Conservation (phyloP, 2,329 filamentous ascomycete genomes). For the Fusarium sp. region DNA sequence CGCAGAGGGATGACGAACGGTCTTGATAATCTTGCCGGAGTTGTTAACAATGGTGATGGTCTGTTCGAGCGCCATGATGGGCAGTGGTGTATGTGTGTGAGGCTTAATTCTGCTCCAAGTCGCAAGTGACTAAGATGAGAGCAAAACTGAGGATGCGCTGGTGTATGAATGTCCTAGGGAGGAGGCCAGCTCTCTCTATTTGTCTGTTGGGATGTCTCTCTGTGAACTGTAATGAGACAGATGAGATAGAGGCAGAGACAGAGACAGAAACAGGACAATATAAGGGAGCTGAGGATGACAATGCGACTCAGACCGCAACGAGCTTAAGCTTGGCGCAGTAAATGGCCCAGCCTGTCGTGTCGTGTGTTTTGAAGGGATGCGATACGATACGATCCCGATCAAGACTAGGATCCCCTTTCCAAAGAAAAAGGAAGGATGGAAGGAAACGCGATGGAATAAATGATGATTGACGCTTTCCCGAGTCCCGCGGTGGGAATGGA, state of each 20-base stretch:
- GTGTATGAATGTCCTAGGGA: slow-evolving; percentile 17
- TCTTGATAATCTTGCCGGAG: slow-evolving; percentile 91
- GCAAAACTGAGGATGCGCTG: slow-evolving; percentile 8
- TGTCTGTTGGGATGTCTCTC: slow-evolving; percentile 16
- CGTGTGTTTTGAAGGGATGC: slow-evolving; percentile 16
- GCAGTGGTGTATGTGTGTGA: slow-evolving; percentile 31
- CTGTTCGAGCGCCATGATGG: slow-evolving; percentile 67
- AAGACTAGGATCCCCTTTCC: slow-evolving; percentile 35
- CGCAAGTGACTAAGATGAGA: background rate
- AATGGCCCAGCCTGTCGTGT: slow-evolving; percentile 13
- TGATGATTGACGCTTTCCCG: slow-evolving; percentile 40
- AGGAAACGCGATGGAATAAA: slow-evolving; percentile 25
- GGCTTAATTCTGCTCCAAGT: slow-evolving; percentile 18
- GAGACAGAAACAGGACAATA: background rate
- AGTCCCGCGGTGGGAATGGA: slow-evolving; percentile 38
- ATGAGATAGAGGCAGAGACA: background rate
- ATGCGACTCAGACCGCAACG: slow-evolving; percentile 33
- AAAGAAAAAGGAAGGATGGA: slow-evolving; percentile 6
- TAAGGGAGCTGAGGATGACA: slow-evolving; percentile 17
- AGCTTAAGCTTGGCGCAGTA: slow-evolving; percentile 11
- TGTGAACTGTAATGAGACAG: slow-evolving; percentile 23
- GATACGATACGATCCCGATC: slow-evolving; percentile 30
- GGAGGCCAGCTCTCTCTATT: slow-evolving; percentile 47
- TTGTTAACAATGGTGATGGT: slow-evolving; percentile 92
- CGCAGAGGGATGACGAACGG: slow-evolving; percentile 67